phyloP scores from a whole-genome alignment of 2,329 filamentous ascomycete species.

The Cercospora canescens region DNA sequence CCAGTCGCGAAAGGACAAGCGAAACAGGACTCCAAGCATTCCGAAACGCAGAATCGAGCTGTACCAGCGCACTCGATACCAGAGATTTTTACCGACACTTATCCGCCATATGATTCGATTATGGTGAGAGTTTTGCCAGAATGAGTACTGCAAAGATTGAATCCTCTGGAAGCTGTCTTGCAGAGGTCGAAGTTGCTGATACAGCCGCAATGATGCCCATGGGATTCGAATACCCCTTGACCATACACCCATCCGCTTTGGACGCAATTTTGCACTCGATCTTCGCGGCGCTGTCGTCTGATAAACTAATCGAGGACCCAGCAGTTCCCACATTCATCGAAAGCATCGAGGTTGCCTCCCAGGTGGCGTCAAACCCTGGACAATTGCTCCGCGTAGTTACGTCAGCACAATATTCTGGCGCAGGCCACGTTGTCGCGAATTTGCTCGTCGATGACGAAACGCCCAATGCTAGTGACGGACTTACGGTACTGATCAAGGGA shows the following conservation, averaged over 20 bases:
- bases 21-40: background rate
- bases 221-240: background rate
- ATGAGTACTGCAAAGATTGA: background rate
- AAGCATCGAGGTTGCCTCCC: background rate
- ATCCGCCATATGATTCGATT: background rate
- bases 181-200: background rate
- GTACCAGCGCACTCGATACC: too few relatives aligned
- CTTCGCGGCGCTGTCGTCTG: background rate
- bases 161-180: background rate
- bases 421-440: too few relatives aligned
- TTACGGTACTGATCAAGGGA: too few relatives aligned
- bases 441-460: too few relatives aligned
- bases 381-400: too few relatives aligned
- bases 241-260: background rate
- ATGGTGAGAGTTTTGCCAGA: background rate
- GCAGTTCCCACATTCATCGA: conserved; percentile 4
- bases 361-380: too few relatives aligned
- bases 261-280: background rate
- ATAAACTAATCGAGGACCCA: background rate
- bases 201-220: background rate
- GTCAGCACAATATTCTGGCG: too few relatives aligned
- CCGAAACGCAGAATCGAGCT: too few relatives aligned
- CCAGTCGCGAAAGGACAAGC: background rate
- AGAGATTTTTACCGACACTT: too few relatives aligned
- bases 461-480: too few relatives aligned